Conservation (phyloP, 1,284 basidiomycete species). For the Heterobasidion parviporum region DNA sequence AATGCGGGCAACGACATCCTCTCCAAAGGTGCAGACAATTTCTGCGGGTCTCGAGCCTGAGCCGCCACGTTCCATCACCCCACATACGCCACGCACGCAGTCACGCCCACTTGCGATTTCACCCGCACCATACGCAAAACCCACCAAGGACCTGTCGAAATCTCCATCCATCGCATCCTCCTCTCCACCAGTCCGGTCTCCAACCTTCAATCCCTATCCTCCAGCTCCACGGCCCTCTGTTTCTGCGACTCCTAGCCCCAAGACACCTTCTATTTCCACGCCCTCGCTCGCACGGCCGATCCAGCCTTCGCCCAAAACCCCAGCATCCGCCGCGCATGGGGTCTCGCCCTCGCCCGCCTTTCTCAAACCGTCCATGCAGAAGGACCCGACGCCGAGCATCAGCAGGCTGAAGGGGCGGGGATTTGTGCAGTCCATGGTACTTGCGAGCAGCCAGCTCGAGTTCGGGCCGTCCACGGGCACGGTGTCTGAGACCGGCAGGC, state of each 20-base stretch:
- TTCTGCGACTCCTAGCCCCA: constrained; percentile 12
- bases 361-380: constrained; percentile 42
- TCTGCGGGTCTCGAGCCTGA: neutral
- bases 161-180: neutral
- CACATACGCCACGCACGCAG: neutral
- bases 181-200: neutral
- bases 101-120: neutral
- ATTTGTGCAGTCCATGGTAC: constrained; percentile 74
- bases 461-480: constrained; percentile 16
- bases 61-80: neutral
- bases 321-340: constrained; percentile 6
- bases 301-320: constrained; percentile 39
- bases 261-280: constrained; percentile 26
- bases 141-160: neutral
- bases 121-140: neutral
- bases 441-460: constrained; percentile 49
- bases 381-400: constrained; percentile 72
- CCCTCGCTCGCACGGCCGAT: constrained; percentile 49
- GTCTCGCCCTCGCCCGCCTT: constrained; percentile 45
- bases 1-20: constrained; percentile 4
- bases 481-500: constrained; percentile 8
- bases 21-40: constrained; percentile 1
- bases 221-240: constrained; percentile 30
- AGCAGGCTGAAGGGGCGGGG: constrained; percentile 75
- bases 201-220: constrained; percentile 23